Base-by-base conservation (phyloP, 495 filamentous ascomycete species). In the Tuber microsphaerosporum region DNA sequence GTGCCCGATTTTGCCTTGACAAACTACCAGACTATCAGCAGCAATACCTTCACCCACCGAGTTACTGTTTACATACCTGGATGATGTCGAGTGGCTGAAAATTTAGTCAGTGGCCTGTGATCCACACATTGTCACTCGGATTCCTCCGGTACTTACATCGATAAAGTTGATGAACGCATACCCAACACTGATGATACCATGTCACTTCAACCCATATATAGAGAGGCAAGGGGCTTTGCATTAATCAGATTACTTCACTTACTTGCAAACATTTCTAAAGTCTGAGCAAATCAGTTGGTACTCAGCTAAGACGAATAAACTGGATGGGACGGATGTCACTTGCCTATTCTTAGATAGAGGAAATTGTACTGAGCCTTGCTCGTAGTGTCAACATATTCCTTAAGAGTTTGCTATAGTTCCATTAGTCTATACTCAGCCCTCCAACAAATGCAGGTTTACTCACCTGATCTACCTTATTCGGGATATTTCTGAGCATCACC, bases 111-210 rank as follows among this genome's bases (percentile, higher is more conserved):
- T 89, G 78, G 86, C 83, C 22, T 75, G 34, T 26, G 14, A 74
- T 26, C 71, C 41, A 74, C 46, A 31, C 41, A 46, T 46, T 12
- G 42, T 69, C 68, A 17, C 37, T 42, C 1, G 17, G 44, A 65
- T 3, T 61, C 45, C 8, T 44, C 65, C 0, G 1, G 46, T 14
- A 86, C 89, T 88, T 81, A 94, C 91, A 83, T 93, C 89, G 69
- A 89, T 89, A 81, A 99, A 97, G 83, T 99, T 97, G 84, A 99
- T 92, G 85, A 99, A 99, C 0, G 94, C 95, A 86, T 99, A 99
- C 75, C 95, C 95, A 75, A 99, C 95, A 84, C 94, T 97, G 77
- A 22, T 76, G 34, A 45, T 31, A 72, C 79, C 77, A 65, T 22
- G 71, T 45, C 46, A 74, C 19, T 19, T 71, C 19, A 51, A 73